These are phyloP conservation scores for Backusella sp. DNA, from an alignment of 192 early-diverging fungal genomes.

Conservation along the genomic window DNA sequence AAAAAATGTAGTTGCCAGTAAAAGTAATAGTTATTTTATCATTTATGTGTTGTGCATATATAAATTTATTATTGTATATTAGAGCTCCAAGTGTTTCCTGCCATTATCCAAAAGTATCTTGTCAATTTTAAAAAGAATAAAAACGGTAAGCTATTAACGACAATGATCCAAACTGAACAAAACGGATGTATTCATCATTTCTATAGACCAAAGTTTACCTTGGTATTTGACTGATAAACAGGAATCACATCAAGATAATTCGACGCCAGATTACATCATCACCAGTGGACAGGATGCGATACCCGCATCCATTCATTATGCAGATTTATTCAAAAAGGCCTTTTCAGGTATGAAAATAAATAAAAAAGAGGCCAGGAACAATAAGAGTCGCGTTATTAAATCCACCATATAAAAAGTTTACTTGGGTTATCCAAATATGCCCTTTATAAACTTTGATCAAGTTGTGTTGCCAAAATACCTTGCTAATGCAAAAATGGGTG, in stretches of 20 bases:
- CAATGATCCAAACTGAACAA: not conserved
- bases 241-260: not conserved
- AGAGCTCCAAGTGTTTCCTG: constrained; percentile 24
- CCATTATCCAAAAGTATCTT: constrained; percentile 25
- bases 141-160: not conserved
- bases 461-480: constrained; percentile 32
- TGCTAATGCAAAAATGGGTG: constrained; percentile 33
- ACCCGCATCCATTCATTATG: constrained; percentile 25
- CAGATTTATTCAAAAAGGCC: not conserved
- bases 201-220: not conserved
- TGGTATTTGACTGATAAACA: constrained; percentile 21
- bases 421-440: constrained; percentile 28
- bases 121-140: constrained; percentile 3
- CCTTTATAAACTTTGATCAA: constrained; percentile 37
- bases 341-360: constrained; percentile 25
- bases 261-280: constrained; percentile 21
- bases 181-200: not conserved
- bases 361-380: not conserved
- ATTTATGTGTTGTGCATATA: not conserved
- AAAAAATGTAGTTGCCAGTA: constrained; percentile 11
- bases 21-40: not conserved
- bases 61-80: not conserved
- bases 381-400: not conserved
- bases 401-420: constrained; percentile 11
- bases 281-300: constrained; percentile 20